Base-by-base conservation (phyloP, 208 protist species). In the Trypanosoma cruzi region DNA sequence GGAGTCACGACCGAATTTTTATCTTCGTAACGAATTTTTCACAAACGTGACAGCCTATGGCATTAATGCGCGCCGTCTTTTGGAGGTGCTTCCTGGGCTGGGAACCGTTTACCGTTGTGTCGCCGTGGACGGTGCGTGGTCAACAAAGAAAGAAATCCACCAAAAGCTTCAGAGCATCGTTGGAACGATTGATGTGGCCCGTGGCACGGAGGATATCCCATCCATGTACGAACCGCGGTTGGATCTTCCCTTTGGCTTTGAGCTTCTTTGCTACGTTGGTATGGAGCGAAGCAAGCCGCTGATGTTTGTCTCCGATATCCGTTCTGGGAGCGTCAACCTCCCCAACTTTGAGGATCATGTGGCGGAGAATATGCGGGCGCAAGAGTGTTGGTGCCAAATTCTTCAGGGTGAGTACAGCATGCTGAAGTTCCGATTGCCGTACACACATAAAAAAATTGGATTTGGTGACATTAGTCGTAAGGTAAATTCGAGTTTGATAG, bases 391-490 rank as follows among this genome's bases (percentile, higher is more conserved):
- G 97, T 92, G 93, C 65, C 70, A 80, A 54, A 89, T 98, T 24
- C 70, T 99, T 55, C 73, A 96, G 24, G 95, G 89, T 8, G 74
- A 86, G 11, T 71, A 80, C 40, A 90, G 83, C 65, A 97, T 99
- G 95, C 85, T 99, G 24, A 99, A 99, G 75, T 99, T 98, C 64
- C 80, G 98, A 29, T 81, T 99, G 20, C 96, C 98, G 14, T 99
- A 98, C 77, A 95, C 84, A 46, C 66, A 76, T 53, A 93, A 85
- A 62, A 83, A 76, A 36, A 78, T 48, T 40, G 67, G 76, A 24
- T 80, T 81, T 68, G 84, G 83, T 36, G 84, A 81, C 11, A 72
- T 66, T 74, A 78, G 58, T 44, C 57, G 48, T 36, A 89, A 68
- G 79, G 76, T 32, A 42, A 28, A 7, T 34, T 80, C 80, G 18